Percentiles rank a stretch among this genome's conserved stretches.
Conservation (phyloP, 768 basidiomycete genomes). For the Hortiboletus campestris region DNA sequence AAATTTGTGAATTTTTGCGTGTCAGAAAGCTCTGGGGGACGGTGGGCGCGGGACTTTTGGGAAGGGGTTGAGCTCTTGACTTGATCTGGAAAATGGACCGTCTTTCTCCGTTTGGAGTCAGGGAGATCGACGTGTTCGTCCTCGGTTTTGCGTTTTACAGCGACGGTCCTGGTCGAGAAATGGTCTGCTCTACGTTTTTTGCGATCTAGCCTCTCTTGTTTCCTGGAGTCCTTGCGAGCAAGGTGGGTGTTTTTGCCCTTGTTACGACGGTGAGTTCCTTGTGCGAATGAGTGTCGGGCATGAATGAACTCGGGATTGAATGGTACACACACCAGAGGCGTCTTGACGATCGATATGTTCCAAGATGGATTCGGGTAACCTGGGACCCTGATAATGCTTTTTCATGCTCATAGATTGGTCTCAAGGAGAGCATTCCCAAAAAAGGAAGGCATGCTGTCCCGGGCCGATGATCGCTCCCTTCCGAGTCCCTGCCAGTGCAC, state of each 20-base stretch:
- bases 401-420: slow-evolving; percentile 13
- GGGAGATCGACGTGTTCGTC: slow-evolving; percentile 46
- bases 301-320: not conserved
- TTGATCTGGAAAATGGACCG: slow-evolving; percentile 19
- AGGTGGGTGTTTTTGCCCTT: slow-evolving; percentile 13
- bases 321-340: slow-evolving; percentile 11
- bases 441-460: not conserved
- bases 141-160: slow-evolving; percentile 41
- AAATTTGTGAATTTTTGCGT: not conserved
- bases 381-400: slow-evolving; percentile 19
- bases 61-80: not conserved
- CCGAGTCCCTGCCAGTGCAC: too few relatives aligned
- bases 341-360: slow-evolving; percentile 23
- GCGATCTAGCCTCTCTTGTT: slow-evolving; percentile 53
- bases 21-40: not conserved
- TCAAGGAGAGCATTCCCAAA: not conserved
- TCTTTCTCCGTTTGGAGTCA: slow-evolving; percentile 44
- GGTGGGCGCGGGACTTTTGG: too few relatives aligned
- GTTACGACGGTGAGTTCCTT: slow-evolving; percentile 4
- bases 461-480: too few relatives aligned
- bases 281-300: not conserved
- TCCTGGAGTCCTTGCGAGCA: slow-evolving; percentile 63
- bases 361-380: slow-evolving; percentile 28
- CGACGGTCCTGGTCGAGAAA: slow-evolving; percentile 39
- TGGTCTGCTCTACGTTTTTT: slow-evolving; percentile 65